Evolutionary conservation across 768 basidiomycete genomes (phyloP), one percentile per base, ranked within the genome.

Genomic region (Piloderma croceum): DNA sequence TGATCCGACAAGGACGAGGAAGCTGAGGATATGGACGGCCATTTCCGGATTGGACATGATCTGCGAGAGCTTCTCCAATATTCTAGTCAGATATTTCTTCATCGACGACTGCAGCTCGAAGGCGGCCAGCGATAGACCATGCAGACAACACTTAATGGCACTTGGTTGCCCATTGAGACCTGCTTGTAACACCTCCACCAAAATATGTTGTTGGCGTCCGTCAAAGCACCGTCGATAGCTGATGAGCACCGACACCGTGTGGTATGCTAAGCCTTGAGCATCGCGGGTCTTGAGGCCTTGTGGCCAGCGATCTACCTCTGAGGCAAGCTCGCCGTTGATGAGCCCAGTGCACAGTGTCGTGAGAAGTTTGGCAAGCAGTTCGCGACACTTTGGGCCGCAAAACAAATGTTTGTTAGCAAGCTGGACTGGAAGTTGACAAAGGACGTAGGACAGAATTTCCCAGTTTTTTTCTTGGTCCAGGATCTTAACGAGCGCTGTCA

Each of bases 331-430:
- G 6, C 74, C 78, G 10, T 66, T 70, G 15, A 76, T 62, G 22
- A 93, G 73, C 1, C 76, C 76, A 2, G 72, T 65, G 63, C 89
- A 89, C 10, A 98, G 62, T 20, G 71, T 57, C n/a, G 69, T 68
- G 27, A 90, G 63, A 24, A 97, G 62, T 35, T 65, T 70, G 5
- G 77, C 67, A 17, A 93, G 73, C 7, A 76, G 73, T 11, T 56
- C 61, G n/a, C 80, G 69, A 21, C 85, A 80, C 37, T 79, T 78
- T 1, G 89, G 89, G 1, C 96, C 96, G 55, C 93, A 96, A 60
- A 96, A 93, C 38, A 97, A 71, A 53, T 98, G 91, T 60, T 97
- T 98, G 73, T 98, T 98, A 42, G 87, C 71, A 7, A 98, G 73
- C 56, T 98, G 92, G 7, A 80, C 71, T 2, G 96, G 93, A 1